These are phyloP conservation scores for Leishmania mexicana DNA, from an alignment of 208 protist species.

Conservation along the genomic window DNA sequence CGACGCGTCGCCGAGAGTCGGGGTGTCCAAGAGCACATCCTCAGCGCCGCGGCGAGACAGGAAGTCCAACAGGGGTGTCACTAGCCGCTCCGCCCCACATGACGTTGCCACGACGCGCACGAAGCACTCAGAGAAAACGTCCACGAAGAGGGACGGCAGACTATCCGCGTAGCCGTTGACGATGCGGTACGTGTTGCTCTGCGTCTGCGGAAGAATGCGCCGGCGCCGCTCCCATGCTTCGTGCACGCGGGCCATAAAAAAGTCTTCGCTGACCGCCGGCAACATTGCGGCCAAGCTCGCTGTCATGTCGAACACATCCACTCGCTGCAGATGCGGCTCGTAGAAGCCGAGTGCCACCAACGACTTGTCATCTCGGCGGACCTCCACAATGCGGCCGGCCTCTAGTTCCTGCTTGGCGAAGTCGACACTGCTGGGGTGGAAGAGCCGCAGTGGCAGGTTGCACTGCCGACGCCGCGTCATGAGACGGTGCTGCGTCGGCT, in stretches of 20 bases:
- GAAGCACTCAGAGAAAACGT: conserved; percentile 82
- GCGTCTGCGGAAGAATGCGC: conserved; percentile 46
- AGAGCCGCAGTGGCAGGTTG: conserved; percentile 50
- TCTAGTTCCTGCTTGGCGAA: conserved; percentile 57
- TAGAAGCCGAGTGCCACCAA: conserved; percentile 85
- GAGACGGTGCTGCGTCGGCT: conserved; percentile 36
- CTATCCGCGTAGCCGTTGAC: conserved; percentile 79
- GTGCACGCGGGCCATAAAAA: conserved; percentile 68
- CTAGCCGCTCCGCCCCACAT: conserved; percentile 66
- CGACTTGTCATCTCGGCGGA: conserved; percentile 53
- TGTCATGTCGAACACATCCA: conserved; percentile 83
- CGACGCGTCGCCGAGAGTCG: conserved; percentile 51
- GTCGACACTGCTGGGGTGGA: conserved; percentile 59
- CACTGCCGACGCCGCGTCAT: conserved; percentile 58
- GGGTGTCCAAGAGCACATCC: conserved; percentile 77
- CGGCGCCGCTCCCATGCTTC: conserved; percentile 63
- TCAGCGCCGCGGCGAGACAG: conserved; percentile 67
- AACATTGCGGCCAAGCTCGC: conserved; percentile 38
- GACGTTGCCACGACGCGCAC: conserved; percentile 78
- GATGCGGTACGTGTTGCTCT: conserved; percentile 78
- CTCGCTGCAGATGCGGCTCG: conserved; percentile 59
- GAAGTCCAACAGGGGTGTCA: conserved; percentile 74
- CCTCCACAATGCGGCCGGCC: conserved; percentile 67
- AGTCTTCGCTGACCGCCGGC: conserved; percentile 82
- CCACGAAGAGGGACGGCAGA: conserved; percentile 78